Percentiles rank a stretch among this genome's conserved stretches.
These are phyloP conservation scores for Solanum sparsipilum DNA, from an alignment of 257 asterid genomes.

Conservation along the genomic window DNA sequence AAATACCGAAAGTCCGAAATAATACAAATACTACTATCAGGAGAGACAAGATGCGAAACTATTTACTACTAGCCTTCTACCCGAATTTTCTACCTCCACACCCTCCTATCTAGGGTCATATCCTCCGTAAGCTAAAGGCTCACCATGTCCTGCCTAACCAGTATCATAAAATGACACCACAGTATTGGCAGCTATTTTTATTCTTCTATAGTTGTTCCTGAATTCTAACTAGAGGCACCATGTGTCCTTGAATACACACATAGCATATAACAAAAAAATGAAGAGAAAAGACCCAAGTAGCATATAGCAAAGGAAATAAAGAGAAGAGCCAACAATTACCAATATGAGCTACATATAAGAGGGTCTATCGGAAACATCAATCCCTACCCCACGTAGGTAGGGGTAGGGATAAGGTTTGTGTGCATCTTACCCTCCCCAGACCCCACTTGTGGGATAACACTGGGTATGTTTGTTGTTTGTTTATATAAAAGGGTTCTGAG, in stretches of 20 bases:
- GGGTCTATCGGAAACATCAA: background rate
- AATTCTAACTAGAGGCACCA: background rate
- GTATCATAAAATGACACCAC: background rate
- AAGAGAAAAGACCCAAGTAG: background rate
- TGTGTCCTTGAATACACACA: background rate
- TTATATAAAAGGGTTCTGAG: background rate
- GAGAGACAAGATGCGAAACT: background rate
- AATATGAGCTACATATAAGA: background rate
- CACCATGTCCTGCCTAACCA: background rate
- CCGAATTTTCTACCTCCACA: background rate
- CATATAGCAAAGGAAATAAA: background rate
- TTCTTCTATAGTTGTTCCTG: background rate
- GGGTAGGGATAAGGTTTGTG: background rate
- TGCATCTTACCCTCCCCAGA: background rate
- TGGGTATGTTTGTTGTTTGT: background rate
- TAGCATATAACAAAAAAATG: background rate
- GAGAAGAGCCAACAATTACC: background rate
- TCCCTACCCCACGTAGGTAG: background rate
- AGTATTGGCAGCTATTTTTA: background rate
- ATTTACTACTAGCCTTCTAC: background rate
- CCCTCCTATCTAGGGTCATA: background rate
- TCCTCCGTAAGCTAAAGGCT: background rate
- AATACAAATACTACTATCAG: background rate
- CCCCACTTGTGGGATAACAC: background rate
- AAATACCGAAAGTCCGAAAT: background rate